Percentiles rank a stretch among this genome's conserved stretches.
phyloP scores from a whole-genome alignment of 202 grass and related monocot species.

The Dendrocalamus latiflorus region DNA sequence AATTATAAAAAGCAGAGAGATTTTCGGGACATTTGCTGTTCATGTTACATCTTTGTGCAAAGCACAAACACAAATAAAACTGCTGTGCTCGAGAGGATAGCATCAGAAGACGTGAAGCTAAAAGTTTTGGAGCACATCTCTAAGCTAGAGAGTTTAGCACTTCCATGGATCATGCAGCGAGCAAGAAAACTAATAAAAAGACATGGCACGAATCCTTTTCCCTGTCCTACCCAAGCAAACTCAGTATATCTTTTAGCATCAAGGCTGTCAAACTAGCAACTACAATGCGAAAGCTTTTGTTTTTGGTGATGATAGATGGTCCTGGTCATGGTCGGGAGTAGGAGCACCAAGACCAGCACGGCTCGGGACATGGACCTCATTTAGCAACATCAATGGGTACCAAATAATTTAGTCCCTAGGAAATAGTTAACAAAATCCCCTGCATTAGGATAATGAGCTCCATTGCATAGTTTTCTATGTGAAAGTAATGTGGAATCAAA shows the following conservation, averaged over 20 bases:
- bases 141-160: constrained; percentile 8
- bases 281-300: constrained; percentile 18
- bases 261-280: constrained; percentile 24
- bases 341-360: constrained; percentile 22
- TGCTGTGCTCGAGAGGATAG: constrained; percentile 29
- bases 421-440: constrained; percentile 15
- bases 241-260: constrained; percentile 22
- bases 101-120: constrained; percentile 36
- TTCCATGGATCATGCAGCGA: constrained; percentile 22
- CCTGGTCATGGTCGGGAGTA: constrained; percentile 35
- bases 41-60: constrained; percentile 28
- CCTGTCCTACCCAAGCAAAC: constrained; percentile 26
- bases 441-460: constrained; percentile 31
- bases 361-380: constrained; percentile 39
- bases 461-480: constrained; percentile 31
- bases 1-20: constrained; percentile 28
- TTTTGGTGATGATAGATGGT: constrained; percentile 36
- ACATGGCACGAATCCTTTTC: constrained; percentile 39
- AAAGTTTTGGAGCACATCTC: constrained; percentile 30
- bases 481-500: constrained; percentile 50
- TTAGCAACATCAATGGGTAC: constrained; percentile 26
- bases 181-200: constrained; percentile 25
- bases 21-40: constrained; percentile 16
- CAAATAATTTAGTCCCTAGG: constrained; percentile 32
- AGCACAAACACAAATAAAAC: not conserved